Conservation (phyloP, 2,329 filamentous ascomycete species). For the Botryotinia convoluta region DNA sequence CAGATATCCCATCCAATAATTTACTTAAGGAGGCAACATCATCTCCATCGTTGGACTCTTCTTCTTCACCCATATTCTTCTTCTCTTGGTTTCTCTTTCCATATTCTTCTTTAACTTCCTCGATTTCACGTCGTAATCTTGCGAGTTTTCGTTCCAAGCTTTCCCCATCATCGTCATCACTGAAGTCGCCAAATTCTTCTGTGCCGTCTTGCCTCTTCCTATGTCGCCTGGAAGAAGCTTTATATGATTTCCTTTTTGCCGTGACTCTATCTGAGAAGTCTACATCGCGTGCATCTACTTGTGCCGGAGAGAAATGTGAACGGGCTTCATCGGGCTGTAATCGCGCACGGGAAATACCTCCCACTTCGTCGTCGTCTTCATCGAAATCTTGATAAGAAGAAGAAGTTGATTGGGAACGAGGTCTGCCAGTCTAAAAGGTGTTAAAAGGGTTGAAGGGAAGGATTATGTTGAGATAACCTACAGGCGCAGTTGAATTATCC, state of each 20-base stretch:
- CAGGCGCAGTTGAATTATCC: slow-evolving; percentile 80
- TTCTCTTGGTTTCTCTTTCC: slow-evolving; percentile 51
- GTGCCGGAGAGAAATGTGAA: slow-evolving; percentile 70
- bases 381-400: slow-evolving; percentile 59
- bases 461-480: slow-evolving; percentile 44
- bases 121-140: slow-evolving; percentile 77
- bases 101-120: slow-evolving; percentile 63
- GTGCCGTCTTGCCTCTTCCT: slow-evolving; percentile 61
- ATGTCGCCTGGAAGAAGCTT: slow-evolving; percentile 65
- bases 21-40: slow-evolving; percentile 68
- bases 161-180: slow-evolving; percentile 74
- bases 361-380: slow-evolving; percentile 58
- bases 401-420: slow-evolving; percentile 53
- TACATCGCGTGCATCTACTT: slow-evolving; percentile 72
- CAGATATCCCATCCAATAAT: slow-evolving; percentile 65
- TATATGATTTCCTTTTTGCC: slow-evolving; percentile 80
- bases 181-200: slow-evolving; percentile 69
- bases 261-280: slow-evolving; percentile 90
- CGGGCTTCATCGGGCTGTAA: slow-evolving; percentile 78
- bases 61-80: slow-evolving; percentile 42
- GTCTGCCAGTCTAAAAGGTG: slow-evolving; percentile 41
- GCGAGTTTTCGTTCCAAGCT: slow-evolving; percentile 75
- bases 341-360: slow-evolving; percentile 71
- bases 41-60: slow-evolving; percentile 44
- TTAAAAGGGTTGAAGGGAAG: slow-evolving; percentile 14